Evolutionary conservation across 2,329 filamentous ascomycete genomes (phyloP).

Genomic region (Lachnellula arida): DNA sequence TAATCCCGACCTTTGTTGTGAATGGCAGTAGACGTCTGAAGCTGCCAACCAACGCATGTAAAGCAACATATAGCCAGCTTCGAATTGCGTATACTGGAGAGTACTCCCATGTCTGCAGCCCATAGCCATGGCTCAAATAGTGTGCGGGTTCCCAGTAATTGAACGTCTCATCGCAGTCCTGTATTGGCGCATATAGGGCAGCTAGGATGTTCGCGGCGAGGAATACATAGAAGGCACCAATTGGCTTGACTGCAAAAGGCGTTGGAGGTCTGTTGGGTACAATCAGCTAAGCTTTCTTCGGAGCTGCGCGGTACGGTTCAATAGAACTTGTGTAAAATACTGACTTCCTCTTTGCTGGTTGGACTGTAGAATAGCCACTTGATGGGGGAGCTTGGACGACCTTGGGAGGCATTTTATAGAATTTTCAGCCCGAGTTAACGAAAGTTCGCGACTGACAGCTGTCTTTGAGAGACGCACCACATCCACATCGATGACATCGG

Average conservation of each 20-base stretch:
- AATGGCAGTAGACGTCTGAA: conserved; percentile 59
- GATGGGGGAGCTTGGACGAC: conserved; percentile 7
- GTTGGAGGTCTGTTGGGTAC: conserved; percentile 36
- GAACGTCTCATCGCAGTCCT: conserved; percentile 98
- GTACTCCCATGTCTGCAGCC: conserved; percentile 98
- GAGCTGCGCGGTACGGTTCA: background rate
- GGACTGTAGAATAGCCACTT: conserved; percentile 8
- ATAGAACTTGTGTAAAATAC: background rate
- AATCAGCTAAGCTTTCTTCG: conserved; percentile 3
- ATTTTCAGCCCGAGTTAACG: background rate
- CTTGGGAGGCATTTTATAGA: conserved; percentile 38
- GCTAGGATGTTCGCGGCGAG: conserved; percentile 68
- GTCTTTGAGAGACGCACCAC: too few relatives aligned
- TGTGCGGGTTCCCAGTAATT: conserved; percentile 99
- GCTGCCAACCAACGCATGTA: conserved; percentile 72
- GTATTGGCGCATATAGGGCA: conserved; percentile 81
- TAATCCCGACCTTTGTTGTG: conserved; percentile 48
- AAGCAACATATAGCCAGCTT: conserved; percentile 83
- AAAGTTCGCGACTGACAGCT: background rate
- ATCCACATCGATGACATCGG: conserved; percentile 16
- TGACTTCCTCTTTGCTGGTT: conserved; percentile 23
- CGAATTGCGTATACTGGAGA: conserved; percentile 91
- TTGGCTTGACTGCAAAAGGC: conserved; percentile 63
- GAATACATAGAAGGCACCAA: conserved; percentile 77
- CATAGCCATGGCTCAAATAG: conserved; percentile 88